These are phyloP conservation scores for Eucalyptus pauciflora DNA, from an alignment of 345 rosid species.

Conservation along the genomic window DNA sequence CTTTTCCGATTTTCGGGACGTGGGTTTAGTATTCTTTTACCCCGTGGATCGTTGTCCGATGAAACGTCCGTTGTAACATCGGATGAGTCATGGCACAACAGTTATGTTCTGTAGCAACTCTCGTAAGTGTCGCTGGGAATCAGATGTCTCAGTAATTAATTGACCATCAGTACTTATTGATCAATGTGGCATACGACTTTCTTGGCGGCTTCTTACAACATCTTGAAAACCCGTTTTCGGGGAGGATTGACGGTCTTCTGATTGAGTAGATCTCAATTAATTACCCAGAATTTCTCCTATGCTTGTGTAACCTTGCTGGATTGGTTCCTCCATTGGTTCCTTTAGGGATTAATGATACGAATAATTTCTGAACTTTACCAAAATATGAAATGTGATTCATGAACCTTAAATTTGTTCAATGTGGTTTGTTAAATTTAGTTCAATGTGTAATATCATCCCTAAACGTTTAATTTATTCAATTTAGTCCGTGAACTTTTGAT, in stretches of 20 bases:
- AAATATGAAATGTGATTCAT: too few relatives aligned
- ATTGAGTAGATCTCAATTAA: neutral
- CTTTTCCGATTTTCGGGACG: neutral
- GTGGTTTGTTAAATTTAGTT: too few relatives aligned
- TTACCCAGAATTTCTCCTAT: neutral
- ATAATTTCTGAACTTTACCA: too few relatives aligned
- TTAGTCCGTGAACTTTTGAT: accelerated
- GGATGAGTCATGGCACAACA: neutral
- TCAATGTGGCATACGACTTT: neutral
- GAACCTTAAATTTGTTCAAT: too few relatives aligned
- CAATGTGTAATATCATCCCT: accelerated
- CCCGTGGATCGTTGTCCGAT: neutral
- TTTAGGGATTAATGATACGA: neutral
- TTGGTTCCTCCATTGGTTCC: neutral
- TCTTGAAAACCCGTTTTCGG: neutral
- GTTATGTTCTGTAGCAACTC: neutral
- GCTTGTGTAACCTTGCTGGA: neutral
- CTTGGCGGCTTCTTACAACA: neutral
- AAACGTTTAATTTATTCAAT: accelerated
- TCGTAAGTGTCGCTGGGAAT: neutral
- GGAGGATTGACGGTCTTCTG: neutral
- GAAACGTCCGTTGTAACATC: neutral
- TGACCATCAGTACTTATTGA: neutral
- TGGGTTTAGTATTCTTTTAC: neutral
- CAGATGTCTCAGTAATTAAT: neutral